Conservation (phyloP, 1,284 basidiomycete species). For the Cryptococcus depauperatus region DNA sequence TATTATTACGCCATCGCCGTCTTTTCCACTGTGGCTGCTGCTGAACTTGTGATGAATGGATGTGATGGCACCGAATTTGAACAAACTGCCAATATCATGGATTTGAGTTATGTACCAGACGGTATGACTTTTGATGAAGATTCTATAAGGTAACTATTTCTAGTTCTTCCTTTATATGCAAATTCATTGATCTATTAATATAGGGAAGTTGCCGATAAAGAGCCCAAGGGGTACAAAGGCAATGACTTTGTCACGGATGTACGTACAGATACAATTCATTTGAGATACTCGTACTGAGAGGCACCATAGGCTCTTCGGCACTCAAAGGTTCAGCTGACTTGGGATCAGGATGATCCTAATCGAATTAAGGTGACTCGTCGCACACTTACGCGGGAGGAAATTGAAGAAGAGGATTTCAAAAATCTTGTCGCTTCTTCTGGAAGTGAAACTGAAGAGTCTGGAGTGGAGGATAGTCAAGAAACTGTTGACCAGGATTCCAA, state of each 20-base stretch:
- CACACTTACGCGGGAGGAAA: conserved; percentile 66
- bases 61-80: conserved; percentile 94
- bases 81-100: conserved; percentile 91
- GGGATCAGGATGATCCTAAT: conserved; percentile 96
- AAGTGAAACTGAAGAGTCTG: conserved; percentile 47
- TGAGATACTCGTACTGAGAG: not conserved
- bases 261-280: conserved; percentile 32
- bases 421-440: conserved; percentile 73
- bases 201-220: conserved; percentile 76
- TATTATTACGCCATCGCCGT: conserved; percentile 96
- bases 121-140: conserved; percentile 83
- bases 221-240: conserved; percentile 61
- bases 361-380: conserved; percentile 73
- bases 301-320: conserved; percentile 79
- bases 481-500: conserved; percentile 25
- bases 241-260: conserved; percentile 93
- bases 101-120: conserved; percentile 88
- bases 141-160: conserved; percentile 51
- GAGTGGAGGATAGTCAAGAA: conserved; percentile 42
- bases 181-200: not conserved
- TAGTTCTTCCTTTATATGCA: not conserved
- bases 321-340: conserved; percentile 94
- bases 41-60: conserved; percentile 74
- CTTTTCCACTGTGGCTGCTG: conserved; percentile 71
- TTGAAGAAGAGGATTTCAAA: conserved; percentile 80